These are phyloP conservation scores for Jamesozyma rosinii DNA, from an alignment of 805 yeast species.

Conservation along the genomic window DNA sequence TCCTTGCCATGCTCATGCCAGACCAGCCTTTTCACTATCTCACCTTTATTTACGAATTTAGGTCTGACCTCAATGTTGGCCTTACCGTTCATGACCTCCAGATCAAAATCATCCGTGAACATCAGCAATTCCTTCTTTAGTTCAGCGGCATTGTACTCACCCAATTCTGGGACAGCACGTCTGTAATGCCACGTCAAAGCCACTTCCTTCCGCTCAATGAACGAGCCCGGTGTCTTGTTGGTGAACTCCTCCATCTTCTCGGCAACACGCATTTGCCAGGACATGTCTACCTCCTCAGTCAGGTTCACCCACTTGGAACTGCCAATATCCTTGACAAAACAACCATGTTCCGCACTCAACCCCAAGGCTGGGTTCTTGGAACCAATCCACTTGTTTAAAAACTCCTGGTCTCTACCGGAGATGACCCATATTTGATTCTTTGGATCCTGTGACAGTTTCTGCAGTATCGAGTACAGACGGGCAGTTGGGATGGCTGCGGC, in stretches of 20 bases:
- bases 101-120: constrained; percentile 62
- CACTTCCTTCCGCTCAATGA: constrained; percentile 78
- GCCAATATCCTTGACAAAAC: constrained; percentile 75
- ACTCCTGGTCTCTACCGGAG: constrained; percentile 88
- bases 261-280: constrained; percentile 83
- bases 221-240: constrained; percentile 83
- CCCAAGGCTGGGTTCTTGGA: constrained; percentile 54
- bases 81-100: constrained; percentile 94
- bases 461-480: constrained; percentile 50
- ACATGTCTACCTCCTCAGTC: constrained; percentile 76
- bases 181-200: constrained; percentile 98
- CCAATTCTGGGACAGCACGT: constrained; percentile 87
- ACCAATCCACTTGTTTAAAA: constrained; percentile 85
- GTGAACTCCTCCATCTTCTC: constrained; percentile 67
- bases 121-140: constrained; percentile 55
- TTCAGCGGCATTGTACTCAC: constrained; percentile 73
- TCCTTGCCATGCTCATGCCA: constrained; percentile 51
- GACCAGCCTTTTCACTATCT: constrained; percentile 76
- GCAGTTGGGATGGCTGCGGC: constrained; percentile 95
- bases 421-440: constrained; percentile 88
- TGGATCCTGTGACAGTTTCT: constrained; percentile 60
- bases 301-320: constrained; percentile 69
- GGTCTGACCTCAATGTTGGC: constrained; percentile 98
- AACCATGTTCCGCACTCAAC: constrained; percentile 94
- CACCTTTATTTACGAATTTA: constrained; percentile 89